phyloP scores from a whole-genome alignment of 108 stramenopile genomes.

The Nitzschia sp. region DNA sequence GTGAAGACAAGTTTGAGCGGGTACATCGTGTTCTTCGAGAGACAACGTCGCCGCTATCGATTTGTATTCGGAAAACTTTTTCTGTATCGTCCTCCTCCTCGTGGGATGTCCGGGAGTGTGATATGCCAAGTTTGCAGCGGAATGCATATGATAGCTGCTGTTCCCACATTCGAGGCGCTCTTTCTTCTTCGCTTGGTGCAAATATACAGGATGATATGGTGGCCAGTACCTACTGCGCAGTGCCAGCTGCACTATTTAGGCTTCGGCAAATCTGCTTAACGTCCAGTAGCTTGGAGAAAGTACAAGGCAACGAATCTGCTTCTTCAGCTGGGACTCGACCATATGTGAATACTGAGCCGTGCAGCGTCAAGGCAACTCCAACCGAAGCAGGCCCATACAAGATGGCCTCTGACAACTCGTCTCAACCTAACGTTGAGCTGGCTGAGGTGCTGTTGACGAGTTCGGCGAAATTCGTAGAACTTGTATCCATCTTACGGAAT shows the following conservation, averaged over 20 bases:
- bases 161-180: slow-evolving; percentile 40
- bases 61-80: slow-evolving; percentile 2
- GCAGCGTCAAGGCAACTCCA: neutral
- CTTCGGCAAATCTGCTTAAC: slow-evolving; percentile 30
- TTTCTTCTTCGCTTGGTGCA: slow-evolving; percentile 15
- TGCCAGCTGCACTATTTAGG: slow-evolving; percentile 26
- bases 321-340: neutral
- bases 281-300: slow-evolving; percentile 15
- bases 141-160: slow-evolving; percentile 54
- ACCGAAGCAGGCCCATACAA: slow-evolving; percentile 2
- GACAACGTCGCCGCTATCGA: slow-evolving; percentile 10
- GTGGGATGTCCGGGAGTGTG: slow-evolving; percentile 53
- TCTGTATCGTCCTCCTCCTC: neutral
- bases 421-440: slow-evolving; percentile 52
- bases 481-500: slow-evolving; percentile 46
- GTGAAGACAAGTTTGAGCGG: slow-evolving; percentile 17
- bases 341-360: slow-evolving; percentile 3
- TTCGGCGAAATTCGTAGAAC: slow-evolving; percentile 68
- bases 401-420: slow-evolving; percentile 18
- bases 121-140: slow-evolving; percentile 40
- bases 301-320: neutral
- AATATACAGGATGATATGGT: neutral
- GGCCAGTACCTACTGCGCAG: neutral
- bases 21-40: slow-evolving; percentile 20
- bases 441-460: slow-evolving; percentile 43